These are phyloP conservation scores for Acacia confusa DNA, from an alignment of 306 rosid genomes.

Conservation along the genomic window DNA sequence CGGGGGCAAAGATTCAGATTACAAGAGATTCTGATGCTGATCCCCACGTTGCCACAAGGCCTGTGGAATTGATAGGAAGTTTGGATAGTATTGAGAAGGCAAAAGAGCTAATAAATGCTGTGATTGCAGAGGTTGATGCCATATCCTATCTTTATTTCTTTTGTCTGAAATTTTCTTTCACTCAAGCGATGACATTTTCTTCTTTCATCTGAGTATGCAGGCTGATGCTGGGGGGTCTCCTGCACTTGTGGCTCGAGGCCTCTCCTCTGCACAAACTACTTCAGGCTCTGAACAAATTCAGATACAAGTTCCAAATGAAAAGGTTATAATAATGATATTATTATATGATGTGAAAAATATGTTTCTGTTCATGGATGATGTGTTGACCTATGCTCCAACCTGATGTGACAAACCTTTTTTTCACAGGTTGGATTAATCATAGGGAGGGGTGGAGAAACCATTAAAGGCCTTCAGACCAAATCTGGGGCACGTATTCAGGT, in stretches of 20 bases:
- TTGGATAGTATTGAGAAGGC: slow-evolving; percentile 81
- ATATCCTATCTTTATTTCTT: neutral
- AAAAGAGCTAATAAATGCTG: slow-evolving; percentile 84
- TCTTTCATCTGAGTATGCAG: slow-evolving; percentile 46
- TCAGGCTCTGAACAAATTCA: slow-evolving; percentile 93
- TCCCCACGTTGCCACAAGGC: slow-evolving; percentile 63
- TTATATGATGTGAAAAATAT: neutral
- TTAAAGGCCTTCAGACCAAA: slow-evolving; percentile 85
- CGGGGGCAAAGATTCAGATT: slow-evolving; percentile 95
- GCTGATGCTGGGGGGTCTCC: slow-evolving; percentile 99
- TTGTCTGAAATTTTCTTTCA: neutral
- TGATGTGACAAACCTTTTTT: slow-evolving; percentile 1
- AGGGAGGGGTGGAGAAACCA: slow-evolving; percentile 98
- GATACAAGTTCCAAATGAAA: slow-evolving; percentile 94
- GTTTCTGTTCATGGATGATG: neutral
- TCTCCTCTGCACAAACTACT: slow-evolving; percentile 65
- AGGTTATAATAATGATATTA: slow-evolving; percentile 47
- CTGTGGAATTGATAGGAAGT: slow-evolving; percentile 84
- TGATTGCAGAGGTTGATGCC: slow-evolving; percentile 78
- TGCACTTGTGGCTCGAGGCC: slow-evolving; percentile 89
- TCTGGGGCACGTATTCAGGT: slow-evolving; percentile 99
- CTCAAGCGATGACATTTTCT: neutral
- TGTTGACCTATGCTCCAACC: neutral
- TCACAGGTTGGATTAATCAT: slow-evolving; percentile 93
- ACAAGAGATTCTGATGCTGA: slow-evolving; percentile 91